Percentiles rank a stretch among this genome's conserved stretches.
Evolutionary conservation across 768 basidiomycete genomes (phyloP).

Genomic region (Inosperma sp.): DNA sequence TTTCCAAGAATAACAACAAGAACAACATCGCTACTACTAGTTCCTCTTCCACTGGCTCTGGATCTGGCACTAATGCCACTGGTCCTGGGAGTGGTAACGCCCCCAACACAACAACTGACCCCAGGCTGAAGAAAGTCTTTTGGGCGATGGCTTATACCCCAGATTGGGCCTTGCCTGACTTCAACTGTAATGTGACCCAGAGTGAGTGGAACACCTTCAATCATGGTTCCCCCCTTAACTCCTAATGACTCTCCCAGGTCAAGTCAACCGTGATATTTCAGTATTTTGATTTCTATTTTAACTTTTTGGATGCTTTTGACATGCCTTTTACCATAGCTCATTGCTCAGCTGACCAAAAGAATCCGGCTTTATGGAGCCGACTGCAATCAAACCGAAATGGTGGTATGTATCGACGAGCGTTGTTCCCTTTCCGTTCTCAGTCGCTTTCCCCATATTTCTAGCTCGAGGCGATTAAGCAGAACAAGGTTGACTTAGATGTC

Average conservation of each 20-base stretch:
- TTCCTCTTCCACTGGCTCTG: background rate
- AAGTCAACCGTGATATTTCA: slow-evolving; percentile 68
- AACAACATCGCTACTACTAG: slow-evolving; percentile 8
- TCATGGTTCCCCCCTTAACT: background rate
- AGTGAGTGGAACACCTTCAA: slow-evolving; percentile 24
- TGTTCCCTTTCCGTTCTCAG: background rate
- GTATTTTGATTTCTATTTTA: slow-evolving; percentile 29
- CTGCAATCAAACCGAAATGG: slow-evolving; percentile 76
- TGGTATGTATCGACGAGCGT: slow-evolving; percentile 39
- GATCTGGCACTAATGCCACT: slow-evolving; percentile 5
- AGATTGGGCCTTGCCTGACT: slow-evolving; percentile 53
- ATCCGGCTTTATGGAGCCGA: slow-evolving; percentile 84
- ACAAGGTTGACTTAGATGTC: slow-evolving; percentile 82
- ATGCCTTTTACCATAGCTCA: slow-evolving; percentile 40
- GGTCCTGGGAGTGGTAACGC: background rate
- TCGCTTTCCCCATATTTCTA: slow-evolving; percentile 21
- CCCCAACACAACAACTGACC: slow-evolving; percentile 64
- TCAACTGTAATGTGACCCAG: slow-evolving; percentile 57
- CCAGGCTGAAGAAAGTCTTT: slow-evolving; percentile 63
- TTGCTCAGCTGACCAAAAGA: slow-evolving; percentile 80
- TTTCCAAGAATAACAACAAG: slow-evolving; percentile 49
- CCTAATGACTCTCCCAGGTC: slow-evolving; percentile 30
- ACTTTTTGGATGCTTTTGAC: background rate
- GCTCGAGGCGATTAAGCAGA: slow-evolving; percentile 85
- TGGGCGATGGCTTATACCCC: slow-evolving; percentile 90